phyloP scores from a whole-genome alignment of 1,284 basidiomycete genomes.

The Pseudozyma thailandica region DNA sequence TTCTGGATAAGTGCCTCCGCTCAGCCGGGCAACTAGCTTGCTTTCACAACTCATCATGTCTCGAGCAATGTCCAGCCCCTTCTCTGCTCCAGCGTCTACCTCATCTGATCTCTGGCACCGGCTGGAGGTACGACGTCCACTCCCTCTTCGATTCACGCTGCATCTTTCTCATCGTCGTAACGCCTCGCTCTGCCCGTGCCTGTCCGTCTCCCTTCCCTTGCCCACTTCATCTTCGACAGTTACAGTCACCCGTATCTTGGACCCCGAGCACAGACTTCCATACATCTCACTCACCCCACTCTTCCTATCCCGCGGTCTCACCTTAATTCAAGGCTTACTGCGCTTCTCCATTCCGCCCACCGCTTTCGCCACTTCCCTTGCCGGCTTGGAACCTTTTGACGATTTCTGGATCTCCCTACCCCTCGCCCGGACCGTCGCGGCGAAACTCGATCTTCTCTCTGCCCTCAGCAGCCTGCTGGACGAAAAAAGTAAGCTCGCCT shows the following conservation, averaged over 20 bases:
- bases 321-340: slow-evolving; percentile 34
- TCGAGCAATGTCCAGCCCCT: background rate
- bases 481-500: slow-evolving; percentile 2
- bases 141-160: slow-evolving; percentile 23
- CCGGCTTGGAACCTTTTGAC: slow-evolving; percentile 48
- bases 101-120: slow-evolving; percentile 13
- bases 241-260: slow-evolving; percentile 37
- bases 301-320: slow-evolving; percentile 13
- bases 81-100: background rate
- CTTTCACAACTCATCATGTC: too few relatives aligned
- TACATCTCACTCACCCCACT: slow-evolving; percentile 38
- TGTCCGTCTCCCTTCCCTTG: slow-evolving; percentile 12
- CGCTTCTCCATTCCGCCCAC: slow-evolving; percentile 9
- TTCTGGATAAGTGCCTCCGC: too few relatives aligned
- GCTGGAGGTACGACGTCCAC: slow-evolving; percentile 18
- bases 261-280: slow-evolving; percentile 39
- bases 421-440: slow-evolving; percentile 14
- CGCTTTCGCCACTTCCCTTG: slow-evolving; percentile 23
- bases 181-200: slow-evolving; percentile 30
- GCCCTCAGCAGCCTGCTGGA: slow-evolving; percentile 21
- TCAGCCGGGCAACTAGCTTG: too few relatives aligned
- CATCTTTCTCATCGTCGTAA: slow-evolving; percentile 32
- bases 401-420: slow-evolving; percentile 38
- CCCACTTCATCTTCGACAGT: background rate
- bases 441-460: slow-evolving; percentile 2